Evolutionary conservation across 2,329 filamentous ascomycete species (phyloP), one percentile per base, ranked within the genome.

Genomic region (Aureobasidium musti): DNA sequence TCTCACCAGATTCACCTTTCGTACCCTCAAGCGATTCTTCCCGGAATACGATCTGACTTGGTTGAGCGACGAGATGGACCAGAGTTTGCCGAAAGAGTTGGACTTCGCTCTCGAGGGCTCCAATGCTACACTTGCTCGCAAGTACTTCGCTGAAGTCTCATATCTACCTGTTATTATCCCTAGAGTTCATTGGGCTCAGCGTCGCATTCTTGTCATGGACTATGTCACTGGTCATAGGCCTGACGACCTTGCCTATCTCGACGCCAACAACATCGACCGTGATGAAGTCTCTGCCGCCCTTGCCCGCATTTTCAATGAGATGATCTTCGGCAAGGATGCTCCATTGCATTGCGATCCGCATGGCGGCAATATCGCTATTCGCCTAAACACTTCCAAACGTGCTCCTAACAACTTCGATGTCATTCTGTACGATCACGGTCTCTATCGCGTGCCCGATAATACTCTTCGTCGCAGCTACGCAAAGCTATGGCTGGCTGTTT

Each of bases 11-110:
- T 96, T 95, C 73, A 96, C 93, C 0, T 99, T 99, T 77, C 87
- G 89, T 13, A 95, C 89, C 0, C 81, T 99, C 68, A 97, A 96
- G 78, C 86, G 86, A 67, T 97, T 94, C 82, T 99, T 99, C 75
- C 96, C 96, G 2, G 93, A 98, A 72, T 99, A 99, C 77, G 95
- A 99, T 77, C 83, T 99, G 33, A 93, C 96, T 74, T 99, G 95
- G 95, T 82, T 99, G 11, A 93, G 92, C 0, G 87, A 89, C 8
- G 95, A 99, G 78, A 96, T 99, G 90, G 91, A 97, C 68, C 80
- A 87, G 23, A 97, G 92, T 2, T 80, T 99, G 7, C 95, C 95
- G 0, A 89, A 94, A 75, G 95, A 99, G 78, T 83, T 99, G 63
- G 90, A 99, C 76, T 99, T 99, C 74, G 82, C 86, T 45, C 87